Percentiles rank a stretch among this genome's conserved stretches.
These are phyloP conservation scores for Metschnikowia koreensis DNA, from an alignment of 805 yeast genomes.

Conservation along the genomic window DNA sequence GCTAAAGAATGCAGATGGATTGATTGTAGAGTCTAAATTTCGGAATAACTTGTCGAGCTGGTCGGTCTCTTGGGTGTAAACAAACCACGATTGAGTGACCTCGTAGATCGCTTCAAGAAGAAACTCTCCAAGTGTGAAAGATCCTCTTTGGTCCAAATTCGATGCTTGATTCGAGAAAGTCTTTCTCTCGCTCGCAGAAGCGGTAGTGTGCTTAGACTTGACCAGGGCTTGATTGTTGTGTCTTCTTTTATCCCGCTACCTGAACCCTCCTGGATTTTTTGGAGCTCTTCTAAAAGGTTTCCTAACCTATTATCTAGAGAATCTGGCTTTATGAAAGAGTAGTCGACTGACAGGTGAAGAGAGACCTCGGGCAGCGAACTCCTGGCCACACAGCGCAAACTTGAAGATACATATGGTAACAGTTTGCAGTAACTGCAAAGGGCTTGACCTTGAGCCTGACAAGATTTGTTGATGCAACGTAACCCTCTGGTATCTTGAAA, in stretches of 20 bases:
- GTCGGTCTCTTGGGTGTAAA: conserved; percentile 22
- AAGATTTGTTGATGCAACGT: conserved; percentile 18
- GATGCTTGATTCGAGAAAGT: conserved; percentile 9
- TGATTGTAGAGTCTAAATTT: conserved; percentile 40
- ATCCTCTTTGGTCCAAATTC: conserved; percentile 12
- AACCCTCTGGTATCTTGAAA: conserved; percentile 19
- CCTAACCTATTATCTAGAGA: conserved; percentile 8
- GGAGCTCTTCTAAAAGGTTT: conserved; percentile 10
- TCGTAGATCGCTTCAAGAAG: conserved; percentile 1
- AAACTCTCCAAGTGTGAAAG: conserved; percentile 8
- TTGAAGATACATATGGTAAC: conserved; percentile 18
- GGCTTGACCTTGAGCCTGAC: conserved; percentile 13
- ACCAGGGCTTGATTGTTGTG: background rate
- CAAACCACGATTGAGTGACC: background rate
- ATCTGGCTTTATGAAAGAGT: conserved; percentile 1
- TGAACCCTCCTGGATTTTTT: background rate
- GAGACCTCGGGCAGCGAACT: conserved; percentile 5
- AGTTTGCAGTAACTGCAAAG: conserved; percentile 14
- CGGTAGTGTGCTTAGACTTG: conserved; percentile 10
- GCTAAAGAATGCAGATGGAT: conserved; percentile 32
- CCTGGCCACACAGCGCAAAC: conserved; percentile 2
- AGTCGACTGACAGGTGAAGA: background rate
- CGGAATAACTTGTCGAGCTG: conserved; percentile 41
- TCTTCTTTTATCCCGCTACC: background rate
- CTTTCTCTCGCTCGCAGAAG: conserved; percentile 13